Evolutionary conservation across 2,329 filamentous ascomycete species (phyloP), one percentile per base, ranked within the genome.

Genomic region (Calonectria fujianensis): DNA sequence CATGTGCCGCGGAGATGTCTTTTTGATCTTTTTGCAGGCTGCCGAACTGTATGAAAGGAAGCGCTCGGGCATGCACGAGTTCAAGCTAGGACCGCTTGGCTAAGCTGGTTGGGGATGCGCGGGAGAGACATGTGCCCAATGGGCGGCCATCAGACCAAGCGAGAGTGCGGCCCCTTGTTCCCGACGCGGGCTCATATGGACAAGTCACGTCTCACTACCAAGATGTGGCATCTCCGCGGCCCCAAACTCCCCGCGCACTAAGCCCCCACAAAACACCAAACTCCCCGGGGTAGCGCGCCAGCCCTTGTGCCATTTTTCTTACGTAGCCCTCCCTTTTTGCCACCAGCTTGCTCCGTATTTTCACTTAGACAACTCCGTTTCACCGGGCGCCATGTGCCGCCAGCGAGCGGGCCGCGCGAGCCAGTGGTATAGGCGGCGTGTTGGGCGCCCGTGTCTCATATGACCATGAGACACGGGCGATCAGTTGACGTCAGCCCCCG

Each of bases 171-270:
- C 57, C 57, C 35, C 35, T 41, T 41, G 57, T 27, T 63, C 24
- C 37, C 35, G 57, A 9, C 24, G 45, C 37, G 24, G 8, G 37
- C 57, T 41, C 57, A 63, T 29, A 63, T 45, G 57, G 37, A 63
- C 57, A 63, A 63, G 57, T 63, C 57, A 63, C 57, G 24, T 41
- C 57, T 63, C 57, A 63, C 57, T 37, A 63, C 57, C 57, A 39
- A 16, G 27, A 63, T 31, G n/a, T 27, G 11, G 37, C 57, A 63
- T 63, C 57, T 63, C 57, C 57, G 57, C 57, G 57, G 57, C 57
- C 57, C 35, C 35, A 41, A 24, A 63, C 57, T 41, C 57, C 57
- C 57, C 57, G 35, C 24, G 24, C 24, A 8, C 6, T 41, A 39
- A 18, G 35, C 14, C 37, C 35, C 13, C 35, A 37, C 37, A 41